Conservation (phyloP, 2,329 filamentous ascomycete genomes). For the Thyridium curvatum region DNA sequence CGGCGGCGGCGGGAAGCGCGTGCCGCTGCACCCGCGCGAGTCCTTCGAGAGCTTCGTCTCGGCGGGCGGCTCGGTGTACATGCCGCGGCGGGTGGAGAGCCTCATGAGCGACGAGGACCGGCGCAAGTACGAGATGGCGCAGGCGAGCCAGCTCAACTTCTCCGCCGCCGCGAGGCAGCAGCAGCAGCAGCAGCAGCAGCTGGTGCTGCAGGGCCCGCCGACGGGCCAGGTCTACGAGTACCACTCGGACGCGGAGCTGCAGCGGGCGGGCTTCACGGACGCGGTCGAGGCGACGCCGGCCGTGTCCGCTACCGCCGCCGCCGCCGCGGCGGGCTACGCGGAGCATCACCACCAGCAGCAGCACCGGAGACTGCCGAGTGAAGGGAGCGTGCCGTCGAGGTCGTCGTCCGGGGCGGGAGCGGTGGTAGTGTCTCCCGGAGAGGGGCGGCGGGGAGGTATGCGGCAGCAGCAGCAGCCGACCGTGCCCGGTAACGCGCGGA, state of each 20-base stretch:
- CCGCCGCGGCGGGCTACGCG: constrained; percentile 3
- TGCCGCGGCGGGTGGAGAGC: constrained; percentile 64
- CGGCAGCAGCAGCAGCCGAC: constrained; percentile 4
- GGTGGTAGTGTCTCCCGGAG: constrained; percentile 2
- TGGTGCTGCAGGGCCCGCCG: constrained; percentile 26
- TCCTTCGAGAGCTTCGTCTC: constrained; percentile 65
- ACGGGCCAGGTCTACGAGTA: constrained; percentile 43
- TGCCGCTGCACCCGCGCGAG: constrained; percentile 46
- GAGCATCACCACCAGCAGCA: constrained; percentile 4
- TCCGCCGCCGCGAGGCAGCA: constrained; percentile 17
- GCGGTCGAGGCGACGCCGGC: constrained; percentile 22
- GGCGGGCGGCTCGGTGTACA: constrained; percentile 52
- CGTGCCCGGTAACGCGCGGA: no score
- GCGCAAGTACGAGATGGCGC: constrained; percentile 65
- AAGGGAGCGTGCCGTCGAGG: constrained; percentile 13
- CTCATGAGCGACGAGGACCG: constrained; percentile 76
- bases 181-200: constrained; percentile 14
- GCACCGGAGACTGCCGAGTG: constrained; percentile 15
- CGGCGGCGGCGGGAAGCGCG: constrained; percentile 30
- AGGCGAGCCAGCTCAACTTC: constrained; percentile 41
- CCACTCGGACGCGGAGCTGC: constrained; percentile 34
- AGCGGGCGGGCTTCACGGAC: constrained; percentile 33
- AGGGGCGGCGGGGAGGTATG: constrained; percentile 4
- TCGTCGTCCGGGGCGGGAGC: constrained; percentile 6
- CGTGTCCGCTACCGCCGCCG: constrained; percentile 7